Percentiles rank a stretch among this genome's conserved stretches.
Evolutionary conservation across 2,329 filamentous ascomycete species (phyloP).

Genomic region (Camillea tinctor): DNA sequence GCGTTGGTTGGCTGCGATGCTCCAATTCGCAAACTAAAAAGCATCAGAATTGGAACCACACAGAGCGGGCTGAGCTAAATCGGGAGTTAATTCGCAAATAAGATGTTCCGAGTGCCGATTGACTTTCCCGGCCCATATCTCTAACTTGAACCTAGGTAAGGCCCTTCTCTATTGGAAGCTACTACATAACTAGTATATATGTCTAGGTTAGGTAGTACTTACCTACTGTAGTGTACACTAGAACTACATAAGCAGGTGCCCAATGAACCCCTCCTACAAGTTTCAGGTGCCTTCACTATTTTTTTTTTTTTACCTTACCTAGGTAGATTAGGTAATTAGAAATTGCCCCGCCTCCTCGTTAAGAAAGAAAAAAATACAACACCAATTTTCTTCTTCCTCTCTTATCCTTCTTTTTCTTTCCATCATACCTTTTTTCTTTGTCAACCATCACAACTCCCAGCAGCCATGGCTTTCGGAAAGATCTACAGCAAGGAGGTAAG

Average conservation of each 20-base stretch:
- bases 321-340: background rate
- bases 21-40: constrained; percentile 1
- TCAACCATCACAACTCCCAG: constrained; percentile 23
- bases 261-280: constrained; percentile 3
- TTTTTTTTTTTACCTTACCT: background rate
- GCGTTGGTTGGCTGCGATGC: constrained; percentile 6
- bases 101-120: constrained; percentile 26
- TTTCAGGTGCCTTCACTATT: too few species aligned
- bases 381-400: constrained; percentile 14
- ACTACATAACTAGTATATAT: too few species aligned
- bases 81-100: constrained; percentile 24
- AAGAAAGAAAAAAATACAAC: constrained; percentile 23
- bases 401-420: constrained; percentile 11
- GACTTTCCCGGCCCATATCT: too few species aligned
- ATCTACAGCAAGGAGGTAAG: constrained; percentile 83
- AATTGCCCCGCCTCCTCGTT: constrained; percentile 28
- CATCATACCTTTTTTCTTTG: constrained; percentile 7
- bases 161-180: too few species aligned
- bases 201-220: too few species aligned
- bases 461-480: constrained; percentile 83
- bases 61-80: constrained; percentile 11
- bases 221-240: background rate
- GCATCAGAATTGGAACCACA: constrained; percentile 1
- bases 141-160: too few species aligned
- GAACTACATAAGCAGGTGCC: too few species aligned